phyloP scores from a whole-genome alignment of 208 protist genomes.

The Leishmania tarentolae region DNA sequence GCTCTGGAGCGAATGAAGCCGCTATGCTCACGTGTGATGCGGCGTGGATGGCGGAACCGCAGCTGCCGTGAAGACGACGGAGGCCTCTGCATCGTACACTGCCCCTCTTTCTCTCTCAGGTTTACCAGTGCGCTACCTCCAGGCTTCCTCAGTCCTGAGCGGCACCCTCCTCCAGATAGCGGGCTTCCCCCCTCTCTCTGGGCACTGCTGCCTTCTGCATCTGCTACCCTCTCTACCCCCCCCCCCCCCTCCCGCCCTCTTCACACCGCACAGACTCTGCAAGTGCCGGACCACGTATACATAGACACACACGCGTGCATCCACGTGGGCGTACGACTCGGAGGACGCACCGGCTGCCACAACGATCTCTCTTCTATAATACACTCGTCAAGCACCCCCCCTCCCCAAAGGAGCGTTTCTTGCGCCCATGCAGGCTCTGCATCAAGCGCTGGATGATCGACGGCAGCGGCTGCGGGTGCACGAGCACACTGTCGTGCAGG shows the following conservation, averaged over 20 bases:
- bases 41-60: background rate
- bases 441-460: slow-evolving; percentile 52
- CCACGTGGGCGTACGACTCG: background rate
- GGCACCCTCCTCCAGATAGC: too few species aligned
- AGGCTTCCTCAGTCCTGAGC: background rate
- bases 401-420: background rate
- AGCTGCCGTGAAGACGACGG: background rate
- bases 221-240: background rate
- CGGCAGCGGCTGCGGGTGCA: slow-evolving; percentile 53
- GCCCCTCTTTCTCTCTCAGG: background rate
- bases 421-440: slow-evolving; percentile 34
- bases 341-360: background rate
- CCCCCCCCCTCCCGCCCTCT: background rate
- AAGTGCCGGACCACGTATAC: background rate
- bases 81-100: background rate
- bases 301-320: background rate
- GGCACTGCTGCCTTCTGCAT: background rate
- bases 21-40: background rate
- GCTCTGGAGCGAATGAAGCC: background rate
- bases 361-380: background rate
- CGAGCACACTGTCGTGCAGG: slow-evolving; percentile 27
- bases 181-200: background rate
- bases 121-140: background rate
- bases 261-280: background rate
- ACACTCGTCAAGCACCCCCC: too few species aligned